Conservation (phyloP, 2,329 filamentous ascomycete genomes). For the Colletotrichum costaricense region DNA sequence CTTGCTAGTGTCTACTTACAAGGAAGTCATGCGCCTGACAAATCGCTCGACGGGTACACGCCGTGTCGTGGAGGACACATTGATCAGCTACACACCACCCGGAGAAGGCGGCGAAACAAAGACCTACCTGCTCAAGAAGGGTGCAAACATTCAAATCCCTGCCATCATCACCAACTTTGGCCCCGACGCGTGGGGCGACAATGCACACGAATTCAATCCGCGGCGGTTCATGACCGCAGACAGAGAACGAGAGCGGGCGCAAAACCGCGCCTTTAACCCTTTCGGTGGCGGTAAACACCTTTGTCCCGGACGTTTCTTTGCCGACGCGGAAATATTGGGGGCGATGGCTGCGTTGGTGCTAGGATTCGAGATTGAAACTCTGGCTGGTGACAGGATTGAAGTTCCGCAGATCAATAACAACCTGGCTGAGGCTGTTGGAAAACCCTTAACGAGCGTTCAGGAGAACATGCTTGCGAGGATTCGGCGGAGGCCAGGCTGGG, state of each 20-base stretch:
- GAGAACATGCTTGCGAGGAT: constrained; percentile 12
- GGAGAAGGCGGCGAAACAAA: background rate
- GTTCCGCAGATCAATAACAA: constrained; percentile 23
- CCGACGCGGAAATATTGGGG: constrained; percentile 44
- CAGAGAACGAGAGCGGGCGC: constrained; percentile 38
- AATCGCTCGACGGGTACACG: constrained; percentile 16
- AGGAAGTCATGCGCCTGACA: constrained; percentile 23
- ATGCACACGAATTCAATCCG: constrained; percentile 39
- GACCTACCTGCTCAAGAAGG: constrained; percentile 18
- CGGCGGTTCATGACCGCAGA: constrained; percentile 40
- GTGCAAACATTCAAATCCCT: constrained; percentile 39
- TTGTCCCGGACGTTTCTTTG: constrained; percentile 48
- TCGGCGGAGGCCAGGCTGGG: constrained; percentile 14
- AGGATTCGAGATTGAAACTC: constrained; percentile 40
- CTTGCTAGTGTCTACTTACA: constrained; percentile 17
- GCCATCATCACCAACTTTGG: constrained; percentile 40
- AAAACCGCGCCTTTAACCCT: constrained; percentile 40
- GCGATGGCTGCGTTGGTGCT: constrained; percentile 38
- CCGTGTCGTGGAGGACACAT: constrained; percentile 16
- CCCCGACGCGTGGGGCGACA: constrained; percentile 40
- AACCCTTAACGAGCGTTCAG: constrained; percentile 15
- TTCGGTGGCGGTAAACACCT: constrained; percentile 48
- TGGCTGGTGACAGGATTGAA: constrained; percentile 3
- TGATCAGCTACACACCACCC: constrained; percentile 14
- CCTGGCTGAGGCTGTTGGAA: constrained; percentile 15